These are phyloP conservation scores for Zelopaecilomyces penicillatus DNA, from an alignment of 2,329 filamentous ascomycete species.

Conservation along the genomic window DNA sequence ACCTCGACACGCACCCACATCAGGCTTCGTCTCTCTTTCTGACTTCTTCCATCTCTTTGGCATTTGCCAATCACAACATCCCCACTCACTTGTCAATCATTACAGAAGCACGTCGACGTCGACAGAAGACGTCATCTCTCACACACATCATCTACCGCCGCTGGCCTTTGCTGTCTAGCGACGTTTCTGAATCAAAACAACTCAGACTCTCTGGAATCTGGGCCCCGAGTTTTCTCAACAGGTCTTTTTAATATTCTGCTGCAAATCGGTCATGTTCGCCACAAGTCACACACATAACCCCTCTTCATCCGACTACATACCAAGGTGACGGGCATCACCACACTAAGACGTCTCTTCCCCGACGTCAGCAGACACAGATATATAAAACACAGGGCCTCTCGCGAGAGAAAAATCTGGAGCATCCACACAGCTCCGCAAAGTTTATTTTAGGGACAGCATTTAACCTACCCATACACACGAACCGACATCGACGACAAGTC, in stretches of 20 bases:
- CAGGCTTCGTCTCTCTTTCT: constrained; percentile 15
- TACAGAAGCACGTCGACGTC: constrained; percentile 16
- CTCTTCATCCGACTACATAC: constrained; percentile 53
- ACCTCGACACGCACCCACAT: constrained; percentile 21
- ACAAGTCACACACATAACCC: constrained; percentile 44
- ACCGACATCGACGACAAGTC: constrained; percentile 1
- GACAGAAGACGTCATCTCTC: constrained; percentile 15
- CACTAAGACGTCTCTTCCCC: constrained; percentile 31
- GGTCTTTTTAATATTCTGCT: constrained; percentile 8
- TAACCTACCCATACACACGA: too few relatives aligned
- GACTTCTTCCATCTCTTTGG: constrained; percentile 27
- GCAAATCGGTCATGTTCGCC: constrained; percentile 43
- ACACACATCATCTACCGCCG: constrained; percentile 15
- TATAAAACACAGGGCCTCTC: too few relatives aligned
- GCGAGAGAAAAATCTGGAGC: too few relatives aligned
- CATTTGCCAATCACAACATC: constrained; percentile 26
- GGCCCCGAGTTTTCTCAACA: too few relatives aligned
- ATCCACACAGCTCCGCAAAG: neutral
- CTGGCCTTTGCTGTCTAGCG: constrained; percentile 20
- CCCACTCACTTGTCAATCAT: constrained; percentile 10
- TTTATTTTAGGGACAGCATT: neutral
- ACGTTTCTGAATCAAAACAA: neutral
- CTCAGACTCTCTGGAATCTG: too few relatives aligned
- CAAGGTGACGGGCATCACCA: constrained; percentile 48
- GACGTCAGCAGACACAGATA: neutral